These are phyloP conservation scores for Pythium dissimile DNA, from an alignment of 352 stramenopile species.

Conservation along the genomic window DNA sequence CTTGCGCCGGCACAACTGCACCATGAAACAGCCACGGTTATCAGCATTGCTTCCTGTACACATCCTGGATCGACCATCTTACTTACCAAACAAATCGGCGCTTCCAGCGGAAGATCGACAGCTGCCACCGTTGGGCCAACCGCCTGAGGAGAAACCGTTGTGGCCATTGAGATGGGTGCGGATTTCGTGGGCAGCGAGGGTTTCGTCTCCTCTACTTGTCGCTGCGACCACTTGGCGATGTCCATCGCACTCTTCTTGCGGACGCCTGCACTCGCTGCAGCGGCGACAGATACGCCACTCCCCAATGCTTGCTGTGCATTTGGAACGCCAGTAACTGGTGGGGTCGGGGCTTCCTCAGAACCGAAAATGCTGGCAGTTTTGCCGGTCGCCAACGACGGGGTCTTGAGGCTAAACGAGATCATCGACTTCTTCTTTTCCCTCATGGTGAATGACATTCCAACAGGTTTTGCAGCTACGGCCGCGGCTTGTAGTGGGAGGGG, in stretches of 20 bases:
- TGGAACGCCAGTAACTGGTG: neutral
- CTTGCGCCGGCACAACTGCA: slow-evolving; percentile 76
- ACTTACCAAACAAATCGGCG: slow-evolving; percentile 78
- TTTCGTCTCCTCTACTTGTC: slow-evolving; percentile 25
- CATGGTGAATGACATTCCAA: slow-evolving; percentile 22
- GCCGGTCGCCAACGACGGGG: neutral
- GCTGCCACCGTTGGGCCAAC: slow-evolving; percentile 27
- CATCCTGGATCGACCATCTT: neutral
- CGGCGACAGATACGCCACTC: slow-evolving; percentile 12
- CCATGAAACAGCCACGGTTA: neutral
- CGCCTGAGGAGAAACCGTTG: neutral
- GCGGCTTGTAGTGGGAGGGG: neutral
- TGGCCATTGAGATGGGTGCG: neutral
- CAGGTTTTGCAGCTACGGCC: neutral
- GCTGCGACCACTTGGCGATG: slow-evolving; percentile 83
- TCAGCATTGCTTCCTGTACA: no score
- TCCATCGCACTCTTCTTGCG: slow-evolving; percentile 77
- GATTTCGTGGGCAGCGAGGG: neutral
- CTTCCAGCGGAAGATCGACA: slow-evolving; percentile 47
- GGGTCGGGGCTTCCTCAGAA: neutral
- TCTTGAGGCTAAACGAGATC: slow-evolving; percentile 64
- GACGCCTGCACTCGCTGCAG: slow-evolving; percentile 26
- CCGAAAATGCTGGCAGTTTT: slow-evolving; percentile 13
- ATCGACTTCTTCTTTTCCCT: slow-evolving; percentile 72
- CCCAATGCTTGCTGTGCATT: neutral